Percentiles rank a stretch among this genome's conserved stretches.
Conservation (phyloP, 805 yeast species). For the Sugiyamaella valdiviana region DNA sequence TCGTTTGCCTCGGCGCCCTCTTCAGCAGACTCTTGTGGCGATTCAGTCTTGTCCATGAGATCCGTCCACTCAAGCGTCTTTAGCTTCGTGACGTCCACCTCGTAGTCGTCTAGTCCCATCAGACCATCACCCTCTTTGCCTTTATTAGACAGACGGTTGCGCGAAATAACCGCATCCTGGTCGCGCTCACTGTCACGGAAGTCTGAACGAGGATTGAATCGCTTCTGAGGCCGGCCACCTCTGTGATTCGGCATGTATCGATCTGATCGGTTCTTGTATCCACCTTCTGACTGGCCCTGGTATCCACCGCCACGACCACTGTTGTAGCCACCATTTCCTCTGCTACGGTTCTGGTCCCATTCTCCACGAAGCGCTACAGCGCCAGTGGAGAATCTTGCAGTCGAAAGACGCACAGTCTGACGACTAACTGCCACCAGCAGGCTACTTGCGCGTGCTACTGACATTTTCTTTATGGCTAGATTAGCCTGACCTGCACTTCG, state of each 20-base stretch:
- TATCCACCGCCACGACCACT: neutral
- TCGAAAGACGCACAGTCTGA: no score
- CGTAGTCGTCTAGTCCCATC: constrained; percentile 27
- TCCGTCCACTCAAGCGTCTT: constrained; percentile 23
- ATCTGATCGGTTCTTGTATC: neutral
- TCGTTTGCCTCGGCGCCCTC: constrained; percentile 1
- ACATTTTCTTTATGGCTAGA: neutral
- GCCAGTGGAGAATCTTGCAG: neutral
- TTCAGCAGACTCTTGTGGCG: no score
- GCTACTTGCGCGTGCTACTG: neutral
- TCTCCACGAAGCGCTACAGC: neutral
- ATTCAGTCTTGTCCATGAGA: constrained; percentile 14
- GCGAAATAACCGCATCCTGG: constrained; percentile 8
- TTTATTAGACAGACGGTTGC: constrained; percentile 8
- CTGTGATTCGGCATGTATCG: neutral
- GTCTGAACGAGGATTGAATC: neutral
- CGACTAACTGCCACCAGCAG: neutral
- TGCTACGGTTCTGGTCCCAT: neutral
- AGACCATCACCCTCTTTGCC: constrained; percentile 29
- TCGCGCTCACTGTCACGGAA: neutral
- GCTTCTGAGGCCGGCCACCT: neutral
- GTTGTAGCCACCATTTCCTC: neutral
- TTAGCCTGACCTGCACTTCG: neutral
- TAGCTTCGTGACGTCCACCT: constrained; percentile 22
- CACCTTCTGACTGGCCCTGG: neutral